Conservation (phyloP, 2,329 filamentous ascomycete species). For the Tolypocladium nubicola region DNA sequence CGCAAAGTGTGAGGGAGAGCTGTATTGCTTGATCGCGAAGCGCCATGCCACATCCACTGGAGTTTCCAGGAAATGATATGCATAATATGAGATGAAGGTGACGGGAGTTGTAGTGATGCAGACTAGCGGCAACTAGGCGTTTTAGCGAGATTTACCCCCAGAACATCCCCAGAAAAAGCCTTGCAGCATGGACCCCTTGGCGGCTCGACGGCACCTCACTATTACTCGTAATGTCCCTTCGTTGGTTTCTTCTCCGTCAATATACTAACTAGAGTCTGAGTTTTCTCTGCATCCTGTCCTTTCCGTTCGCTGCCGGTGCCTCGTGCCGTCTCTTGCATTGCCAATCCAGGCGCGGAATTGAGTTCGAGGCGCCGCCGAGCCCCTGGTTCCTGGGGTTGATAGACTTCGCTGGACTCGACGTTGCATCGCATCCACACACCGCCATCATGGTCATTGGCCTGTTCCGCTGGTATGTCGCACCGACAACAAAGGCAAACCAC, state of each 20-base stretch:
- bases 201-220: no score
- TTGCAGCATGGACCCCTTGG: not conserved
- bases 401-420: not conserved
- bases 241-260: not conserved
- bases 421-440: not conserved
- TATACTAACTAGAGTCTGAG: not conserved
- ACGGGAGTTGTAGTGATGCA: no score
- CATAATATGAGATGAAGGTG: no score
- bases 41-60: no score
- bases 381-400: not conserved
- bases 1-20: no score
- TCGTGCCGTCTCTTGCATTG: not conserved
- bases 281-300: not conserved
- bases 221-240: no score
- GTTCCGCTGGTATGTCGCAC: constrained; percentile 17
- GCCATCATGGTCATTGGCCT: constrained; percentile 11
- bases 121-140: not conserved
- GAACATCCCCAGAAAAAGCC: constrained; percentile 1
- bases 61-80: not conserved
- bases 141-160: constrained; percentile 11
- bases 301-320: not conserved
- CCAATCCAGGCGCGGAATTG: not conserved
- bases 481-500: not conserved
- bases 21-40: no score
- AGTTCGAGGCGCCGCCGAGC: not conserved